Evolutionary conservation across 768 basidiomycete species (phyloP), one percentile per base, ranked within the genome.

Genomic region (Udeniomyces megalosporus): DNA sequence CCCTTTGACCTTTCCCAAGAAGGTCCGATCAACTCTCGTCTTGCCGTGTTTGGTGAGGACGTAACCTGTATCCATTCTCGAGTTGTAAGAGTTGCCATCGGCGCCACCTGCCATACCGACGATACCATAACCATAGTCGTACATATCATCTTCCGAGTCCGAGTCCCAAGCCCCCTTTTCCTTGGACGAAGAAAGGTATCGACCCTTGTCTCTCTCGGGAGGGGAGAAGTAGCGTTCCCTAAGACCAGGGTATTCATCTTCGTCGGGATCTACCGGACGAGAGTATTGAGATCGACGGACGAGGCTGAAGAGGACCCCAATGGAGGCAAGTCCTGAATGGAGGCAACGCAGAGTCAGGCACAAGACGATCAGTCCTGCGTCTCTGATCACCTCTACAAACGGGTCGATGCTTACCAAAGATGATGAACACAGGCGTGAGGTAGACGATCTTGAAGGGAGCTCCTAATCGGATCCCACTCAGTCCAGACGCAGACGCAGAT

Each of bases 221-320:
- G 56, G 56, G 20, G 26, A 45, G 32, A 46, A 58, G 56, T 42
- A 42, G 8, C 56, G 44, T 15, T 58, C 56, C 15, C 56, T 24
- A 20, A 58, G 56, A 47, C 56, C 56, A 8, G 56, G 56, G 56
- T 58, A 58, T 45, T 58, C 56, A 26, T 58, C 56, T 8, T 58
- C 56, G 56, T 48, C 56, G n/a, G 28, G 31, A 28, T 47, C 56
- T 7, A 10, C 17, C 17, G 32, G 31, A 15, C 24, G 31, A 17
- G 10, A 8, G 38, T 7, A 4, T 28, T 20, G 32, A 17, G 29
- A 20, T 53, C 52, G 52, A 1, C 52, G 3, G 32, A 31, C 20
- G 52, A 53, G 28, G 22, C 52, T 20, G 31, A 53, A 8, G 5
- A 20, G 20, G 31, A 53, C 28, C 17, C 28, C 52, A 32, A 29